Evolutionary conservation across 495 filamentous ascomycete genomes (phyloP).

Genomic region (Tuber aestivum): DNA sequence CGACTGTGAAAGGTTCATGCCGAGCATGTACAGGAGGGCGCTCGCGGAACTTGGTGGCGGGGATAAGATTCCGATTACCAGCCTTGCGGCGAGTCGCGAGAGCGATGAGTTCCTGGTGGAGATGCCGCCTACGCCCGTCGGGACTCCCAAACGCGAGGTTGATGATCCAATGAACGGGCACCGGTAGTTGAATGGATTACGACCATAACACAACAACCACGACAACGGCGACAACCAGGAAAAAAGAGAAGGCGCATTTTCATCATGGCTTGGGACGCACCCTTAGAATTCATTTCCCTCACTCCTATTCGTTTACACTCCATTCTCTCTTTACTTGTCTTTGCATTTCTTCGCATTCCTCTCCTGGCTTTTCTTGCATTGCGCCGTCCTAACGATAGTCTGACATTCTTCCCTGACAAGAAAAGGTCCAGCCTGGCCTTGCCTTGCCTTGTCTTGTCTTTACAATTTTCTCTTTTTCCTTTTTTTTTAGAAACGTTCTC

Average conservation of each 20-base stretch:
- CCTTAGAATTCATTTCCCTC: not conserved
- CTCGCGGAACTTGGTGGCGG: conserved; percentile 33
- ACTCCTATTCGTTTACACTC: not conserved
- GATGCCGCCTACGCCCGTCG: conserved; percentile 35
- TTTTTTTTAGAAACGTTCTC: not conserved
- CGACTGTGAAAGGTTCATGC: conserved; percentile 53
- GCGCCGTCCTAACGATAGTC: not conserved
- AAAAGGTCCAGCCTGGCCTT: not conserved
- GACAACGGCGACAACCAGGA: not conserved
- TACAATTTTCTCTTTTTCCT: not conserved
- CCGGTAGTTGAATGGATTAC: not conserved
- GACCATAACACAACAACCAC: too few species aligned
- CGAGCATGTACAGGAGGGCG: conserved; percentile 31
- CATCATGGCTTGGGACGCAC: not conserved
- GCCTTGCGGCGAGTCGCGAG: conserved; percentile 38
- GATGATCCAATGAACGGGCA: conserved; percentile 26
- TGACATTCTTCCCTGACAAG: not conserved
- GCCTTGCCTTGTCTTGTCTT: not conserved
- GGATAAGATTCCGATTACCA: conserved; percentile 21
- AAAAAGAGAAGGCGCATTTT: not conserved
- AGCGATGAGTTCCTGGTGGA: conserved; percentile 38
- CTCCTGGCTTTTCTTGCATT: not conserved
- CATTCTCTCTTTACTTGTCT: not conserved
- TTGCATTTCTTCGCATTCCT: not conserved
- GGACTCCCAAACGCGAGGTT: conserved; percentile 32